A percentile compares a stretch with the other conserved stretches of the same genome.
Conservation (phyloP, 352 stramenopile species). For the Pilasporangium apinafurcum region DNA sequence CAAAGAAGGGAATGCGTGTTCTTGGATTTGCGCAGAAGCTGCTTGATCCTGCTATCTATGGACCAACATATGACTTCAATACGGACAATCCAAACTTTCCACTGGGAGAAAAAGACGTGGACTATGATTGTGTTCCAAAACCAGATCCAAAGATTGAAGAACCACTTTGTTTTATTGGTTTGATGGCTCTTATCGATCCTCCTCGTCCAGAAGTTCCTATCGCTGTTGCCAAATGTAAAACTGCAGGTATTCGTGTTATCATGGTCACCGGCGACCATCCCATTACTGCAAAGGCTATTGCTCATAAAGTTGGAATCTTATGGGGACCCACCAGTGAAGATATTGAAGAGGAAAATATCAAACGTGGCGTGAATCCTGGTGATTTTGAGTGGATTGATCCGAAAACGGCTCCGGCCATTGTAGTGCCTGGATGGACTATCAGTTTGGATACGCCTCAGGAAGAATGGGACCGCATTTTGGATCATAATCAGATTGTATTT, state of each 20-base stretch:
- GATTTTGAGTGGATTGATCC: constrained; percentile 76
- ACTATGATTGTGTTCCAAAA: constrained; percentile 58
- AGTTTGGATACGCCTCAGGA: constrained; percentile 62
- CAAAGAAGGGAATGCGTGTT: constrained; percentile 68
- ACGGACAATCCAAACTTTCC: constrained; percentile 80
- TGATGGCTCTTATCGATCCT: constrained; percentile 95
- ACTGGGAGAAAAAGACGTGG: constrained; percentile 77
- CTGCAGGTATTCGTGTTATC: constrained; percentile 89
- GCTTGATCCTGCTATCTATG: constrained; percentile 40
- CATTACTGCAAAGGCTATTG: constrained; percentile 91
- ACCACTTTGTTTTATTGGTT: constrained; percentile 87
- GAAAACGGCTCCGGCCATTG: constrained; percentile 61
- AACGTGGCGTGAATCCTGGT: constrained; percentile 42
- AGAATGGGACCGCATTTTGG: constrained; percentile 84
- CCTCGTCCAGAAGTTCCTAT: constrained; percentile 84
- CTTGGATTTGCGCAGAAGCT: constrained; percentile 59
- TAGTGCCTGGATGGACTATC: constrained; percentile 84
- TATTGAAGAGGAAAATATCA: constrained; percentile 73
- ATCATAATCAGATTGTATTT: constrained; percentile 92
- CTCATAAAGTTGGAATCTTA: constrained; percentile 90
- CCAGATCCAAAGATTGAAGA: constrained; percentile 70
- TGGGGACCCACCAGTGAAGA: constrained; percentile 83
- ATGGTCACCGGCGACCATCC: constrained; percentile 94
- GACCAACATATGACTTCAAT: constrained; percentile 60
- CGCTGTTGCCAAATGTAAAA: constrained; percentile 90